Percentiles rank a stretch among this genome's conserved stretches.
phyloP scores from a whole-genome alignment of 352 stramenopile species.

The Globisporangium alternatum region DNA sequence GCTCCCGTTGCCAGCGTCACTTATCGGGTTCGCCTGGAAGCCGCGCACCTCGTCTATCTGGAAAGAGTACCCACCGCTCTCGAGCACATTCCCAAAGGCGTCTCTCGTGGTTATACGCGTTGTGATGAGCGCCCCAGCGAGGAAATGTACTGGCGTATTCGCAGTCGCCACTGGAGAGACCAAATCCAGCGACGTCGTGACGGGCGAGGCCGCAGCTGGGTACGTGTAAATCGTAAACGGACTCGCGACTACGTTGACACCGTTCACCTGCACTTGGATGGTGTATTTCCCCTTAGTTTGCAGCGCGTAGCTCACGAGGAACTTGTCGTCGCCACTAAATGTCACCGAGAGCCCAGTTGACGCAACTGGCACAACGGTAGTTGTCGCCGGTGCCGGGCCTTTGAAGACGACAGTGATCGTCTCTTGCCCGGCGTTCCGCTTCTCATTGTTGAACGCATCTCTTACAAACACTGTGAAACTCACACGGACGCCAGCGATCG shows the following conservation, averaged over 20 bases:
- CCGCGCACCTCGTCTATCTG: constrained; percentile 22
- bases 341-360: constrained; percentile 24
- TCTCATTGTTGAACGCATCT: constrained; percentile 59
- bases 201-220: constrained; percentile 33
- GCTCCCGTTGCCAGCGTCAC: constrained; percentile 33
- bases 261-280: constrained; percentile 42
- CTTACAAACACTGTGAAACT: constrained; percentile 54
- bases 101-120: constrained; percentile 46
- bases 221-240: constrained; percentile 65
- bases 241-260: constrained; percentile 33
- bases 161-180: constrained; percentile 25
- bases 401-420: constrained; percentile 33
- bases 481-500: constrained; percentile 42
- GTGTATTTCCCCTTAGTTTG: constrained; percentile 41
- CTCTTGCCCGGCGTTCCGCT: constrained; percentile 55
- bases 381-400: constrained; percentile 26
- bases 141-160: constrained; percentile 23
- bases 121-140: constrained; percentile 32
- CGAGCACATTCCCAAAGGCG: constrained; percentile 41
- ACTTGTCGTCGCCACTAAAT: constrained; percentile 37
- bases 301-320: constrained; percentile 41
- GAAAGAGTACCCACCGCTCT: constrained; percentile 50
- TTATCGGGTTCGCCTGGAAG: constrained; percentile 26
- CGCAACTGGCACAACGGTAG: constrained; percentile 9
- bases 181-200: constrained; percentile 53